Percentiles rank a stretch among this genome's conserved stretches.
These are phyloP conservation scores for Aspergillus niger DNA, from an alignment of 2,329 filamentous ascomycete genomes.

Conservation along the genomic window DNA sequence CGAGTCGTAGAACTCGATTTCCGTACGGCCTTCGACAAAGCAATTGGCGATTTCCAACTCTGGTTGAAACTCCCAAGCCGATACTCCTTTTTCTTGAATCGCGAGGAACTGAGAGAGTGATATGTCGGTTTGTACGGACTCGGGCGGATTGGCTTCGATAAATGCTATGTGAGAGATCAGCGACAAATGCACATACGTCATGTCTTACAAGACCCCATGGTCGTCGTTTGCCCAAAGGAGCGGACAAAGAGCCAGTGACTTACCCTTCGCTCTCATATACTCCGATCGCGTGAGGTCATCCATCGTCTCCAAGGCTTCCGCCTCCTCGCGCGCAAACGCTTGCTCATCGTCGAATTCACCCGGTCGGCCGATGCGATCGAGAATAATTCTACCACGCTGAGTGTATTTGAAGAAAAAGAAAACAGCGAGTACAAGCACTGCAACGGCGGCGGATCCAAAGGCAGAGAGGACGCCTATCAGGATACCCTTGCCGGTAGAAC, in stretches of 20 bases:
- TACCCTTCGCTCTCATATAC: slow-evolving; percentile 94
- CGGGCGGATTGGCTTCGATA: slow-evolving; percentile 88
- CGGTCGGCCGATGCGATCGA: slow-evolving; percentile 89
- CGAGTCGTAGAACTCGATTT: slow-evolving; percentile 98
- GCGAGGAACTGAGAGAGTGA: slow-evolving; percentile 96
- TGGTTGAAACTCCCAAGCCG: slow-evolving; percentile 99
- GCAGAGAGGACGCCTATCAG: slow-evolving; percentile 94
- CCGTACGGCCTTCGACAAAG: slow-evolving; percentile 93
- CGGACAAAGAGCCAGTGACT: slow-evolving; percentile 1
- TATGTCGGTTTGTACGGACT: slow-evolving; percentile 94
- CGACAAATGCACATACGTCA: not conserved
- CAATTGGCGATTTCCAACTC: slow-evolving; percentile 98
- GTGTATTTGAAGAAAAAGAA: slow-evolving; percentile 96
- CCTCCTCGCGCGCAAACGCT: slow-evolving; percentile 89
- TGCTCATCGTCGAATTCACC: slow-evolving; percentile 99
- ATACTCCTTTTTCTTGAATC: slow-evolving; percentile 99
- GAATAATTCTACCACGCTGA: slow-evolving; percentile 79
- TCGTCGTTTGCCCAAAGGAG: not conserved
- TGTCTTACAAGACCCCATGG: not conserved
- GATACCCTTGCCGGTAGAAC: slow-evolving; percentile 72
- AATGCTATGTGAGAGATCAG: slow-evolving; percentile 64
- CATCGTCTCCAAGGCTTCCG: slow-evolving; percentile 92
- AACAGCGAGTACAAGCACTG: slow-evolving; percentile 74
- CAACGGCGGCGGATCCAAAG: slow-evolving; percentile 85
- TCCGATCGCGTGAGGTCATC: slow-evolving; percentile 88